These are phyloP conservation scores for Hygrophila difformis DNA, from an alignment of 257 asterid genomes.

Conservation along the genomic window DNA sequence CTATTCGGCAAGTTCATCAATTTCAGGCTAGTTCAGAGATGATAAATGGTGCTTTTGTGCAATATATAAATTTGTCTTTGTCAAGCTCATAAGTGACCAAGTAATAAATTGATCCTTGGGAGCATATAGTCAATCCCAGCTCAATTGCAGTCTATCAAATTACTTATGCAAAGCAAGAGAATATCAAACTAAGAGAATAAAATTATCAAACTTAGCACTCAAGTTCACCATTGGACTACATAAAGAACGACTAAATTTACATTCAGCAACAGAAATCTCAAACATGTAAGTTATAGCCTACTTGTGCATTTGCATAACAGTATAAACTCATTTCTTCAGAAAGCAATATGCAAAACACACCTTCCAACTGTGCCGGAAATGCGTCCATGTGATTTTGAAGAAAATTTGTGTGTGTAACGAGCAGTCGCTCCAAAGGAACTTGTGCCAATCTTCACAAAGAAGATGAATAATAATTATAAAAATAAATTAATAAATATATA, in stretches of 20 bases:
- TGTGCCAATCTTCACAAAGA: slow-evolving; percentile 57
- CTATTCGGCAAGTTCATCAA: too few species aligned
- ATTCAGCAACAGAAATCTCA: slow-evolving; percentile 7
- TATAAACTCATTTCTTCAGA: background rate
- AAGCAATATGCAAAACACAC: slow-evolving; percentile 21
- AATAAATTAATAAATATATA: slow-evolving; percentile 6
- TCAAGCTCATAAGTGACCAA: too few species aligned
- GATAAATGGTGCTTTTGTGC: too few species aligned
- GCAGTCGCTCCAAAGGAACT: slow-evolving; percentile 72
- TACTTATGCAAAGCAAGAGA: too few species aligned
- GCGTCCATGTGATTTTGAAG: slow-evolving; percentile 89
- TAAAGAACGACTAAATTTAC: too few species aligned
- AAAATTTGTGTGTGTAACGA: slow-evolving; percentile 62
- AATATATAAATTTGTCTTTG: too few species aligned
- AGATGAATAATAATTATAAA: slow-evolving; percentile 5
- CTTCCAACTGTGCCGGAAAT: slow-evolving; percentile 82
- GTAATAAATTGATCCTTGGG: too few species aligned
- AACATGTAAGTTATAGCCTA: background rate
- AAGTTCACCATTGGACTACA: slow-evolving; percentile 3
- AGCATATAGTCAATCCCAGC: too few species aligned
- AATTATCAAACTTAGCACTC: too few species aligned
- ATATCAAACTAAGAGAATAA: too few species aligned
- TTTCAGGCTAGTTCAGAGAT: too few species aligned
- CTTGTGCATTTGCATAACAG: background rate
- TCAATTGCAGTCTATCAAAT: too few species aligned